A percentile compares a stretch with the other conserved stretches of the same genome.
phyloP scores from a whole-genome alignment of 2,329 filamentous ascomycete species.

The Trichoderma sp. region DNA sequence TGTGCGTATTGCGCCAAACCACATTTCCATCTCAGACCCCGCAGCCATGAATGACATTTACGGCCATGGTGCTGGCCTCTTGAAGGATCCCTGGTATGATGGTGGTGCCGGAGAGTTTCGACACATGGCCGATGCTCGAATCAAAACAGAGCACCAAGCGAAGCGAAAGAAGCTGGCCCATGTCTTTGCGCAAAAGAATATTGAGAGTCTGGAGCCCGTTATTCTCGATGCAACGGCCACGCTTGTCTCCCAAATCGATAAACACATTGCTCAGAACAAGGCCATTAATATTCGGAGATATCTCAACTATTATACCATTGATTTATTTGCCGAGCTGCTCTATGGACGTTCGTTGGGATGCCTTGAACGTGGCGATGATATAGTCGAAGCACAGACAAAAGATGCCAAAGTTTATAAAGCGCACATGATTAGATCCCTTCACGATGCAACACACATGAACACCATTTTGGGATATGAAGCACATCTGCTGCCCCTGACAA shows the following conservation, averaged over 20 bases:
- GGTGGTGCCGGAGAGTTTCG: neutral
- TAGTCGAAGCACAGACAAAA: neutral
- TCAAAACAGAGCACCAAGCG: neutral
- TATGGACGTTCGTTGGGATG: neutral
- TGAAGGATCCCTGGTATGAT: neutral
- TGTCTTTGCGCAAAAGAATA: too few species aligned
- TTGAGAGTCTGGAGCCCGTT: too few species aligned
- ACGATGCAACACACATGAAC: neutral
- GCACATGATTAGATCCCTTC: neutral
- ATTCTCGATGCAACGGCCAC: too few species aligned
- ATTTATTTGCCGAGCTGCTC: neutral
- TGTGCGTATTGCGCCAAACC: neutral
- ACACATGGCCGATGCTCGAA: neutral
- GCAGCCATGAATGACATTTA: neutral
- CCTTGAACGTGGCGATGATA: neutral
- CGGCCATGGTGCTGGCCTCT: neutral
- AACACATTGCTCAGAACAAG: too few species aligned
- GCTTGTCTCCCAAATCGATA: too few species aligned
- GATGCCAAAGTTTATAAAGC: neutral
- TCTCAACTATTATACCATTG: too few species aligned
- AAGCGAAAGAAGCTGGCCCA: too few species aligned
- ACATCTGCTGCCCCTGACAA: neutral
- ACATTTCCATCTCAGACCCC: neutral
- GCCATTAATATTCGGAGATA: too few species aligned
- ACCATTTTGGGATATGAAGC: neutral